Base-by-base conservation (phyloP, 83 land plant species). In the Diphasiastrum complanatum region DNA sequence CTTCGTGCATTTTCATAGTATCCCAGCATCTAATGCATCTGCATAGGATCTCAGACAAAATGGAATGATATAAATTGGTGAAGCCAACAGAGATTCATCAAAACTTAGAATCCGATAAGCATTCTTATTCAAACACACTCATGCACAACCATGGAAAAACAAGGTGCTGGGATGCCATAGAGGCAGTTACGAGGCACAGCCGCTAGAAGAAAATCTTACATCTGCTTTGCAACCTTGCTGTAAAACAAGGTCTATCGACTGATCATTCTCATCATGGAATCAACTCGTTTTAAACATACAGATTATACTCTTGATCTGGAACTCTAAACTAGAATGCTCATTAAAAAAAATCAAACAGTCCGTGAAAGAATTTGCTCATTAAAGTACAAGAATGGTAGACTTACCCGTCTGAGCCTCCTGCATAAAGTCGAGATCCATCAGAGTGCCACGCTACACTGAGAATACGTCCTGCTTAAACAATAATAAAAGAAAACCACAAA, bases 401-500 rank as follows among this genome's bases (percentile, higher is more conserved):
- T 45, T 83, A 89, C 99, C 99, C 99, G 76, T 95, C 93, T 60
- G 97, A 89, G 22, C 93, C 86, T 49, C 99, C 99, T 45, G 87
- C 80, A 68, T 71, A 81, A 22, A 95, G 64, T 47, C 59, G 24
- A 31, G 64, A 72, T 36, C 77, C 78, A 73, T 86, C 82, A 19
- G 52, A 53, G 56, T 81, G 76, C 99, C 99, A 95, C 28, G 87
- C 80, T 33, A 95, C 99, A 68, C 87, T 78, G 61, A 95, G 67
- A 53, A 75, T 58, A 12, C 91, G 83, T 3, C 99, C 99, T 95
- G 80, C n/a, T 36, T 51, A 60, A n/a, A 51, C 36, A 52, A 26
- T 46, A 48, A 28, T 28, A 33, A 23, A 28, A 54, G 33, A 54
- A n/a, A n/a, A n/a, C n/a, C n/a, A n/a, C n/a, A n/a, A n/a, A n/a